Evolutionary conservation across 2,329 filamentous ascomycete species (phyloP).

Genomic region (Arthrinium puccinioides): DNA sequence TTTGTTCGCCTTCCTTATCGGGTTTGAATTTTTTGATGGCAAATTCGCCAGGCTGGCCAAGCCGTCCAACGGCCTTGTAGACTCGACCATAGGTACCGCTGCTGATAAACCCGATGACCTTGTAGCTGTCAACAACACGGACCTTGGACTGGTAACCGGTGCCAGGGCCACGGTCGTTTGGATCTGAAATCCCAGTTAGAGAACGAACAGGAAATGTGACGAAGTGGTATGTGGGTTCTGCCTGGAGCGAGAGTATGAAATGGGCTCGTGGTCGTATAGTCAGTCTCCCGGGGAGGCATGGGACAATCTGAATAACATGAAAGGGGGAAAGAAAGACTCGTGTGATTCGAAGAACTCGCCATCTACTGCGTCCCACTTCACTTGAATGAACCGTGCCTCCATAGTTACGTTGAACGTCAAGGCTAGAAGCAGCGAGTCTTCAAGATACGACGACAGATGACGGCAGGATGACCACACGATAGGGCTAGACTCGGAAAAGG

Average conservation of each 20-base stretch:
- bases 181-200: conserved; percentile 39
- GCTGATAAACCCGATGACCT: conserved; percentile 96
- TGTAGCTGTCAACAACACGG: conserved; percentile 85
- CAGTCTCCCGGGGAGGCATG: conserved; percentile 9
- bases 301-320: conserved; percentile 5
- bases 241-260: conserved; percentile 6
- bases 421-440: background rate
- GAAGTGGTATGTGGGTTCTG: conserved; percentile 15
- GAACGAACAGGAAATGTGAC: conserved; percentile 16
- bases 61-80: conserved; percentile 82
- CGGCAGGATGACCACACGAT: too few species aligned
- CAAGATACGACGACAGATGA: background rate
- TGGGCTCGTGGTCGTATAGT: conserved; percentile 7
- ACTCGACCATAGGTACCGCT: conserved; percentile 97
- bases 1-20: conserved; percentile 91
- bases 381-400: too few species aligned
- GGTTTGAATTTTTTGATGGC: conserved; percentile 99
- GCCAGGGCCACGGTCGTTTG: conserved; percentile 37
- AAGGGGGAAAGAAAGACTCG: background rate
- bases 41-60: conserved; percentile 72
- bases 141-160: conserved; percentile 66
- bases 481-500: too few species aligned
- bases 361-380: too few species aligned
- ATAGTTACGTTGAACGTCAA: too few species aligned
- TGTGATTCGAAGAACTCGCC: too few species aligned